Base-by-base conservation (phyloP, 306 rosid genomes). In the Purshia tridentata region DNA sequence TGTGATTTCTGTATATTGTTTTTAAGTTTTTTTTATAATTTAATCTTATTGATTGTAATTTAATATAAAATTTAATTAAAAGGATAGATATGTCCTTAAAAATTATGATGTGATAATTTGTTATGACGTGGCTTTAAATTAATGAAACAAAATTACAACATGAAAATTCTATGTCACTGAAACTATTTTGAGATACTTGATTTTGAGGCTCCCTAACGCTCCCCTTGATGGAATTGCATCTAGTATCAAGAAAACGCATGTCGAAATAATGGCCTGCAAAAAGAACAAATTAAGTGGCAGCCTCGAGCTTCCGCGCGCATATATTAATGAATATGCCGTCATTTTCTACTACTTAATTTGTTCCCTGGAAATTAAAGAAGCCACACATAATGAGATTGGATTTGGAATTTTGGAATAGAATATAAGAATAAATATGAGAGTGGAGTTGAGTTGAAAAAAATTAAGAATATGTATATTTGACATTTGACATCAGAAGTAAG, bases 191-290 rank as follows among this genome's bases (percentile, higher is more conserved):
- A n/a, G n/a, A n/a, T n/a, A n/a, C n/a, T n/a, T n/a, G n/a, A n/a
- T n/a, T n/a, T n/a, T n/a, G n/a, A n/a, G n/a, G n/a, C n/a, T n/a
- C n/a, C n/a, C n/a, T n/a, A n/a, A n/a, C n/a, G n/a, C n/a, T n/a
- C n/a, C n/a, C n/a, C n/a, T n/a, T n/a, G n/a, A n/a, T n/a, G n/a
- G n/a, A n/a, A n/a, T 53, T 53, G 29, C 58, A 18, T 53, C 29
- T 53, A 53, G 8, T 8, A 44, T 44, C 8, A 8, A 44, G 8
- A 20, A 45, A 20, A 8, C 0, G 39, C 7, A 45, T 22, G 46
- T 49, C 48, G 57, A 67, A n/a, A 49, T 49, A 67, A 4, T 29
- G 42, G 72, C 46, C 40, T 10, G 37, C 61, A 67, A n/a, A 50
- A 29, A 16, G 72, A 50, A 35, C 47, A n/a, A n/a, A 46, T 47